Evolutionary conservation across 2,329 filamentous ascomycete species (phyloP), one percentile per base, ranked within the genome.

Genomic region (Fusarium odoratissimum): DNA sequence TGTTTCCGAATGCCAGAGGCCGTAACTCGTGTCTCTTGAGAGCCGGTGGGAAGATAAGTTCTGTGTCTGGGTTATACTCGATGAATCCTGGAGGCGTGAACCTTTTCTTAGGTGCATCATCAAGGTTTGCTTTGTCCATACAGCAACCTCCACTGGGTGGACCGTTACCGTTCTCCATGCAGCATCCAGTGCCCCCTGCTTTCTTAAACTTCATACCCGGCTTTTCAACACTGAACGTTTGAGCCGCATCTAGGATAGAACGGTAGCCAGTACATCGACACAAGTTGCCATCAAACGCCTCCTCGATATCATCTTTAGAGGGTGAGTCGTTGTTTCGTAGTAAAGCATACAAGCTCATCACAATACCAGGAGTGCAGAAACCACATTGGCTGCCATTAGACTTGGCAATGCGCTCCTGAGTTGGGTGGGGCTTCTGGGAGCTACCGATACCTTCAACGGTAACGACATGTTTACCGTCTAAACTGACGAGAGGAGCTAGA

Each of bases 401-500:
- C 82, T 93, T 93, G 23, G 96, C 95, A 76, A 99, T 93, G 52
- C 96, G 89, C 84, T 98, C 95, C 80, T 98, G 96, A 7, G 92
- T 87, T 4, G 95, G 93, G 84, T 99, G 96, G 9, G 96, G 96
- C 45, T 88, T 90, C 81, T 96, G 92, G 33, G 93, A 91, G 80
- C 92, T 93, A 16, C 96, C 96, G 77, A 99, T 98, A 11, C 96
- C 96, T 83, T 99, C 96, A 44, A 99, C 92, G 6, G 96, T 99
- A 79, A 99, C 95, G 78, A 98, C 94, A 88, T 99, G 96, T 81
- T 99, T 99, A 48, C 96, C 96, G 81, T 98, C 96, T 46, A 98
- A 89, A 77, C 95, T 97, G 74, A 95, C 93, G 51, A 99, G 87
- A 11, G 96, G 96, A 16, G 96, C 95, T 58, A 99, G 86, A 80